Percentiles rank a stretch among this genome's conserved stretches.
phyloP scores from a whole-genome alignment of 148 eudicot genomes.

The Spergularia bocconei region DNA sequence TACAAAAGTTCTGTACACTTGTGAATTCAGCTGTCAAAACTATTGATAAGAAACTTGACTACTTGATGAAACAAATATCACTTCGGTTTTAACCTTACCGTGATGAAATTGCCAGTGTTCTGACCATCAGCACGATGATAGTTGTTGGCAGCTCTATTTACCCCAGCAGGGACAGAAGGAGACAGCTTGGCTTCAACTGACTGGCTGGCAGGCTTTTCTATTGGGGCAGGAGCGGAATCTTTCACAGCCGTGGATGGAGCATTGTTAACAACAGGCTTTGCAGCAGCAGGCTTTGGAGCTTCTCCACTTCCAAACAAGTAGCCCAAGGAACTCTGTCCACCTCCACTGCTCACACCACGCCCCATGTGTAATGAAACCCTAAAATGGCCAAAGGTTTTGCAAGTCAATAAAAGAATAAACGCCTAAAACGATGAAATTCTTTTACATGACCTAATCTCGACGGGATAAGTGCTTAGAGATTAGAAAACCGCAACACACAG shows the following conservation, averaged over 20 bases:
- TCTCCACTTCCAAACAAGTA: slow-evolving; percentile 80
- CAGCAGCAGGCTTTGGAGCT: slow-evolving; percentile 57
- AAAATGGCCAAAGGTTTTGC: background rate
- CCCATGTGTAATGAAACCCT: slow-evolving; percentile 46
- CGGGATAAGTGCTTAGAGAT: background rate
- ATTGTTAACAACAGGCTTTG: slow-evolving; percentile 43
- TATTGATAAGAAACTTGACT: no score
- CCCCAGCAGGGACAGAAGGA: slow-evolving; percentile 85
- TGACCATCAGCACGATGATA: slow-evolving; percentile 80
- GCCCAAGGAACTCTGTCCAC: slow-evolving; percentile 82
- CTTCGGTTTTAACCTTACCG: slow-evolving; percentile 41
- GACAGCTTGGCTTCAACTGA: slow-evolving; percentile 46
- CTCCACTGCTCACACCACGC: slow-evolving; percentile 94
- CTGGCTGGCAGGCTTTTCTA: slow-evolving; percentile 38
- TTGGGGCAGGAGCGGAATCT: slow-evolving; percentile 26
- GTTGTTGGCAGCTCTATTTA: slow-evolving; percentile 59
- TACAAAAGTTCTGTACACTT: background rate
- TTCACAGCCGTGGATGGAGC: slow-evolving; percentile 34
- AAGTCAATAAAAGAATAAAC: background rate
- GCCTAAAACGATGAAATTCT: background rate
- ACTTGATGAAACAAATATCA: background rate
- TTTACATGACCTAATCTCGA: background rate
- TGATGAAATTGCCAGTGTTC: slow-evolving; percentile 85
- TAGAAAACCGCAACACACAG: background rate
- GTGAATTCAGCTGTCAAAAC: background rate